Evolutionary conservation across 768 basidiomycete genomes (phyloP).

Genomic region (Ramaria sp.): DNA sequence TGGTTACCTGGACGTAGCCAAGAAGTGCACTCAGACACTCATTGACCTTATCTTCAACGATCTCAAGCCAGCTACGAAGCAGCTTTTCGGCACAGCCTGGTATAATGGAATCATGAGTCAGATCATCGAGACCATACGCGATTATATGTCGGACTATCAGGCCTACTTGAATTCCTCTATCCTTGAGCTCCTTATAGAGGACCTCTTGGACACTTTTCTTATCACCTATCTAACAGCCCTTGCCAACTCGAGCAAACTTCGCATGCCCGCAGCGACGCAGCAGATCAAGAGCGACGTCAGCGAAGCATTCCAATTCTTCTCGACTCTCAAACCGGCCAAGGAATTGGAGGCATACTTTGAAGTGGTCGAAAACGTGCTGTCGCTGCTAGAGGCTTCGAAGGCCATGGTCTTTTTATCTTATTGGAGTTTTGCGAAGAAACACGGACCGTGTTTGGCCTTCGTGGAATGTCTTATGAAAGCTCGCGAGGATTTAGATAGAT

Average conservation of each 20-base stretch:
- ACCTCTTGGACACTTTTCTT: conserved; percentile 84
- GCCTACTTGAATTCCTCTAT: conserved; percentile 82
- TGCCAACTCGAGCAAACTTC: conserved; percentile 72
- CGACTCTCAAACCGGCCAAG: conserved; percentile 58
- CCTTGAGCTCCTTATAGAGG: conserved; percentile 85
- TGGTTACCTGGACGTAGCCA: conserved; percentile 95
- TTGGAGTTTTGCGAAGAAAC: conserved; percentile 86
- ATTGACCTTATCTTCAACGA: conserved; percentile 96
- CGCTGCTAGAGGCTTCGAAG: conserved; percentile 76
- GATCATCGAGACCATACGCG: conserved; percentile 89
- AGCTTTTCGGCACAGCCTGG: conserved; percentile 77
- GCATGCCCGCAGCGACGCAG: conserved; percentile 76
- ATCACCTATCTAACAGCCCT: conserved; percentile 84
- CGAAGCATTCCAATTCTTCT: conserved; percentile 72
- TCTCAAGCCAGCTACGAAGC: conserved; percentile 75
- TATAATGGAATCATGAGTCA: conserved; percentile 84
- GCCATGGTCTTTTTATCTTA: conserved; percentile 88
- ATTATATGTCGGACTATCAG: conserved; percentile 95
- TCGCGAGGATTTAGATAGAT: conserved; percentile 85
- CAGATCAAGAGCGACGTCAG: conserved; percentile 76
- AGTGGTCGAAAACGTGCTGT: conserved; percentile 73
- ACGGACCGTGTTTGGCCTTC: conserved; percentile 87
- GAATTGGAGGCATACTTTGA: conserved; percentile 80
- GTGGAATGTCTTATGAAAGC: conserved; percentile 86
- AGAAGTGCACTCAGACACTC: conserved; percentile 90